phyloP scores from a whole-genome alignment of 768 basidiomycete species.

The Pleurotus eryngii region DNA sequence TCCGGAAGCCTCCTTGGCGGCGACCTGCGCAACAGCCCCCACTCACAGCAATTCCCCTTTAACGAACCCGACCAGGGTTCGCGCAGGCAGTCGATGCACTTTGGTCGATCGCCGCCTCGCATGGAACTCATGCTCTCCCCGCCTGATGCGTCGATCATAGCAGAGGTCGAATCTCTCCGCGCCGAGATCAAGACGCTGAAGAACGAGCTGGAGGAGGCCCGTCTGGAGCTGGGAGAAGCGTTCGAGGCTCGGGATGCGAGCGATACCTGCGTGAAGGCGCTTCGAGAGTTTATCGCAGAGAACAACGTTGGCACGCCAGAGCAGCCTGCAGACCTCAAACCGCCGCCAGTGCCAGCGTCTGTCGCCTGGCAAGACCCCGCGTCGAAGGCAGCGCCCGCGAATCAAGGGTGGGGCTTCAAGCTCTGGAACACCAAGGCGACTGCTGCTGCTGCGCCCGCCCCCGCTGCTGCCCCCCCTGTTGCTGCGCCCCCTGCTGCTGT shows the following conservation, averaged over 20 bases:
- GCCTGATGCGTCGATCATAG: constrained; percentile 16
- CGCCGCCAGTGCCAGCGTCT: constrained; percentile 40
- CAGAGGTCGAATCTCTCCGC: constrained; percentile 56
- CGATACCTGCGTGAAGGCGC: constrained; percentile 76
- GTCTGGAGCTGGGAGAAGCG: constrained; percentile 68
- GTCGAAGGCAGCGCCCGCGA: neutral
- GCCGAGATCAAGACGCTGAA: constrained; percentile 56
- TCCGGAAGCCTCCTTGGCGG: constrained; percentile 33
- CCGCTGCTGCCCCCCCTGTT: constrained; percentile 11
- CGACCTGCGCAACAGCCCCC: constrained; percentile 33
- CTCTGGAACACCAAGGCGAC: constrained; percentile 50
- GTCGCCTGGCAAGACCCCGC: constrained; percentile 34
- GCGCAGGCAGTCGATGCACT: constrained; percentile 50
- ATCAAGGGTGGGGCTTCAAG: constrained; percentile 65
- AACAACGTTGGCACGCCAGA: constrained; percentile 51
- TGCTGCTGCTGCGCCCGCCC: constrained; percentile 21
- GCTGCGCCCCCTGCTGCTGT: constrained; percentile 9
- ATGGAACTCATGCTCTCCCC: constrained; percentile 26
- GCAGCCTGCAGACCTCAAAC: constrained; percentile 26
- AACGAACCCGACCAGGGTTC: constrained; percentile 28
- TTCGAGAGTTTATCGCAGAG: constrained; percentile 80
- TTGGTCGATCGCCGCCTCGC: constrained; percentile 48
- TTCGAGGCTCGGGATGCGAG: constrained; percentile 86
- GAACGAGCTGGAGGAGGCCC: constrained; percentile 57
- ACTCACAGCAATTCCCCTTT: constrained; percentile 28